Evolutionary conservation across 2,329 filamentous ascomycete genomes (phyloP), one percentile per base, ranked within the genome.

Genomic region (Cordyceps farinosa): DNA sequence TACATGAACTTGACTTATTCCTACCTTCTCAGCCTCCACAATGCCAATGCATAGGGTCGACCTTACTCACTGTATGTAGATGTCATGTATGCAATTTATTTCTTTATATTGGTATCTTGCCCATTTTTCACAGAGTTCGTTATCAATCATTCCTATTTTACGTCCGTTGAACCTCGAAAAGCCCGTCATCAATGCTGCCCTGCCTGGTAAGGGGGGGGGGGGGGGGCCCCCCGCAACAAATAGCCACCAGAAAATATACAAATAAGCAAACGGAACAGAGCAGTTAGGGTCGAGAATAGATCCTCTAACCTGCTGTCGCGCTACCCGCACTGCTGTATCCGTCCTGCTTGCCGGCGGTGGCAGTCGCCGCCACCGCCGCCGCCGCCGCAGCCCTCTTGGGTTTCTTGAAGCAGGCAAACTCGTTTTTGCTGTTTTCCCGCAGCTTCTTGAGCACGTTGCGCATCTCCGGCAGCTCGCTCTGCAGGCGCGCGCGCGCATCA

Each of bases 381-480:
- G 5, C 44, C 8, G 10, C 72, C 70, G 30, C 73, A 73, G 36
- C 75, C 74, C 81, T 76, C 74, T 85, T 84, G 27, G 80, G 79
- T 75, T 88, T 90, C 74, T 84, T 88, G 74, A 94, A 94, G 74
- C 90, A 93, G n/a, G 88, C 86, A 79, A 97, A 97, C 75, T 96
- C 91, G 67, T 88, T 91, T 77, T 89, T 89, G 68, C 90, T 94
- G 51, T 87, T 86, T 71, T 96, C 92, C 64, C 91, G 82, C 68
- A 97, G 78, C 69, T 86, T 86, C 83, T 97, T 98, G 68, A 99
- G 79, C 52, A 94, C 88, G 56, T 84, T 88, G 66, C 94, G 86
- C 90, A 99, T 92, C 73, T 93, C 92, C 2, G 91, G 90, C 68
- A 99, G 78, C 78, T 98, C 94, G 61, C 85, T 87, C 78, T 98